Evolutionary conservation across 73 alveolate species (phyloP).

Genomic region (Paramecium sonneborni): DNA sequence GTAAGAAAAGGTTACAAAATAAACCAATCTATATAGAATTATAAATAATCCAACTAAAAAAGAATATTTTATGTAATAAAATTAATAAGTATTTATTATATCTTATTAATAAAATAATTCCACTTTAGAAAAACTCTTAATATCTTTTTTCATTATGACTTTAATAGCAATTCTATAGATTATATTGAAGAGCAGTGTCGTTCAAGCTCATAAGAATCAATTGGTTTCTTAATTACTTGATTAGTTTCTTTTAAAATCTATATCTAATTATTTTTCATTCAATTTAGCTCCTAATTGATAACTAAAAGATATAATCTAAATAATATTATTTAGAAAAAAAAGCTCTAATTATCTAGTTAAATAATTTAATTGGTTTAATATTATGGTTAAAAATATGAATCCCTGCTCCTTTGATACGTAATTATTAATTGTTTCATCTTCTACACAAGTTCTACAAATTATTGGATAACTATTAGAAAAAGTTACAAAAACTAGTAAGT

Average conservation of each 20-base stretch:
- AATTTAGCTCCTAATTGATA: neutral
- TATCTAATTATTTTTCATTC: neutral
- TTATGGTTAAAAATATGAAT: neutral
- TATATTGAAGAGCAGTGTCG: neutral
- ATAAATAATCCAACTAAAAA: too few species aligned
- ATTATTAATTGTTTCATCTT: neutral
- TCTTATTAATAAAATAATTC: neutral
- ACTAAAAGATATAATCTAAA: neutral
- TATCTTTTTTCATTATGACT: neutral
- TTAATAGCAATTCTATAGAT: neutral
- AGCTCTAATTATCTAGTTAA: neutral
- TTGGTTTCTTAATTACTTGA: neutral
- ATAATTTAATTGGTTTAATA: neutral
- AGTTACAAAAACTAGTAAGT: neutral
- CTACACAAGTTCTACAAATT: neutral
- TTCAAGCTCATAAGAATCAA: neutral
- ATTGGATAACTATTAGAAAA: neutral
- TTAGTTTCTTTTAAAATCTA: neutral
- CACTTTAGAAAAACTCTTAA: neutral
- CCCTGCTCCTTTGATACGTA: neutral
- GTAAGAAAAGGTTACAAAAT: too few species aligned
- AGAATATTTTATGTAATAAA: too few species aligned
- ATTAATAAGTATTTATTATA: too few species aligned
- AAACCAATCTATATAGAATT: too few species aligned
- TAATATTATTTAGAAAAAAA: neutral